Conservation (phyloP, 2,329 filamentous ascomycete genomes). For the Penicillium decumbens region DNA sequence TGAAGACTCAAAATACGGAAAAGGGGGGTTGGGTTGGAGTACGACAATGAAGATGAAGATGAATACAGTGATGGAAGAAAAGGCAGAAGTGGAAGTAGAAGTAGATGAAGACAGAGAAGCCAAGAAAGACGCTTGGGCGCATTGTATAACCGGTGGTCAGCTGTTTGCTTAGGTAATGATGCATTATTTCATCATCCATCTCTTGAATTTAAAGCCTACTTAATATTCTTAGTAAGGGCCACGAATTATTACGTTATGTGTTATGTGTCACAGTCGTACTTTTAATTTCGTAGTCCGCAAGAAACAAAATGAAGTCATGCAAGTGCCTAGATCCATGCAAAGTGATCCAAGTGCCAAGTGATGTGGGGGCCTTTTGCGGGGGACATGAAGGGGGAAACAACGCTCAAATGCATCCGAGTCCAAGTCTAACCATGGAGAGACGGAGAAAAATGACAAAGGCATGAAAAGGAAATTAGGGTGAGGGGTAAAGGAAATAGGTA, state of each 20-base stretch:
- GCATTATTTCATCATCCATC: too few relatives aligned
- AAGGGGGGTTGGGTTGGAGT: not conserved
- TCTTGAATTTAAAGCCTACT: too few relatives aligned
- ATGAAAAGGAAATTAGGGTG: slow-evolving; percentile 1
- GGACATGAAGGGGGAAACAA: slow-evolving; percentile 7
- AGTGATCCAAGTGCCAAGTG: slow-evolving; percentile 7
- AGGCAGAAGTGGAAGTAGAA: slow-evolving; percentile 16
- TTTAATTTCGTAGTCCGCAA: slow-evolving; percentile 14
- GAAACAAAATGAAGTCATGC: slow-evolving; percentile 20
- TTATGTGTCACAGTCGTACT: slow-evolving; percentile 1
- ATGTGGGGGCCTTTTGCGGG: slow-evolving; percentile 10
- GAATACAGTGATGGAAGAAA: slow-evolving; percentile 15
- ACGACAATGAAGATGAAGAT: slow-evolving; percentile 3
- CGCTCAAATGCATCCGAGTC: slow-evolving; percentile 26
- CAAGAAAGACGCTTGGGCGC: not conserved
- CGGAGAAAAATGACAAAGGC: slow-evolving; percentile 6
- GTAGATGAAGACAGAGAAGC: slow-evolving; percentile 1
- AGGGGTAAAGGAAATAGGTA: slow-evolving; percentile 6
- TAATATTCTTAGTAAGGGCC: not conserved
- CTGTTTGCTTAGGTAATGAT: not conserved
- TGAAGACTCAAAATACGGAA: not conserved
- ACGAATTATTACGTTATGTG: not conserved
- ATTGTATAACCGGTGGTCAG: not conserved
- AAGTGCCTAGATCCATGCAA: slow-evolving; percentile 22
- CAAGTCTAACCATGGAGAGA: slow-evolving; percentile 26